These are phyloP conservation scores for Candida sanyaensis DNA, from an alignment of 1,139 yeast genomes.

Conservation along the genomic window DNA sequence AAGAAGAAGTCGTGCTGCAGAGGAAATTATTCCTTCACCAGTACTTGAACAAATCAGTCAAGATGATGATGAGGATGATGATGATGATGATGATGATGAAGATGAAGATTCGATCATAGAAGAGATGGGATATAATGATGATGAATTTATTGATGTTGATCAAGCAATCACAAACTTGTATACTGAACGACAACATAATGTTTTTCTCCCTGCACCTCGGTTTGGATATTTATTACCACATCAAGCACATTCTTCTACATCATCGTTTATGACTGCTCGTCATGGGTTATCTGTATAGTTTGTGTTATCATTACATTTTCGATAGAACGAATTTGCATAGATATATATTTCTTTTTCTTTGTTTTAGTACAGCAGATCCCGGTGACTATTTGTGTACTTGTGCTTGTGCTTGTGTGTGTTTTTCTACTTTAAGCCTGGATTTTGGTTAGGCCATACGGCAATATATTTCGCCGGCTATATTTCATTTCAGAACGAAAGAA, in stretches of 20 bases:
- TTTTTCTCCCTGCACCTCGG: conserved; percentile 2
- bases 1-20: conserved; percentile 1
- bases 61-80: neutral
- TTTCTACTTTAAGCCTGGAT: too few relatives aligned
- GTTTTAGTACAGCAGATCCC: too few relatives aligned
- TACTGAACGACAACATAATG: neutral
- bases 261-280: conserved; percentile 13
- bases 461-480: neutral
- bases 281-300: conserved; percentile 1
- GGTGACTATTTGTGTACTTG: too few relatives aligned
- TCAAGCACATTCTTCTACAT: conserved; percentile 8
- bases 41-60: conserved; percentile 1
- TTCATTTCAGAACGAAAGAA: too few relatives aligned
- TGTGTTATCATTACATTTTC: neutral
- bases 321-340: neutral
- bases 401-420: too few relatives aligned
- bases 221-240: conserved; percentile 8
- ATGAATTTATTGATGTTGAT: conserved; percentile 15
- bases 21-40: neutral
- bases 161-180: conserved; percentile 9
- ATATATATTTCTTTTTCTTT: too few relatives aligned
- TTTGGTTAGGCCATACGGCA: neutral
- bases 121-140: neutral
- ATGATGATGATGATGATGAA: conserved; percentile 6
- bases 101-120: neutral